These are phyloP conservation scores for Brasilioporus rufonigricans DNA, from an alignment of 768 basidiomycete genomes.

Conservation along the genomic window DNA sequence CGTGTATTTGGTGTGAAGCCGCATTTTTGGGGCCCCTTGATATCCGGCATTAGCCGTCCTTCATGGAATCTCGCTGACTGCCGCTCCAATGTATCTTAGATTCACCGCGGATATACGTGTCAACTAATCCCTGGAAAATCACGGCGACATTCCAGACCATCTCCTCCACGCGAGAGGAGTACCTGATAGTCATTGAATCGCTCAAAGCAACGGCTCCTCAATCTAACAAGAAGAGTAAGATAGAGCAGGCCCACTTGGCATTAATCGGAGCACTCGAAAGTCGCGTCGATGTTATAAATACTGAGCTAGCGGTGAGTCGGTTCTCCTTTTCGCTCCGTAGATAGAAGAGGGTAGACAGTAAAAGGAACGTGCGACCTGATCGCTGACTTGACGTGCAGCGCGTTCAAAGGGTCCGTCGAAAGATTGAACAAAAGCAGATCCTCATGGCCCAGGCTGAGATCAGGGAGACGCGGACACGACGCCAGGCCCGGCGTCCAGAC, in stretches of 20 bases:
- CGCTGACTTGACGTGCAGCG: slow-evolving; percentile 47
- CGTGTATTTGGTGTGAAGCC: slow-evolving; percentile 62
- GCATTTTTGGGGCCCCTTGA: slow-evolving; percentile 42
- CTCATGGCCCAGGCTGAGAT: slow-evolving; percentile 74
- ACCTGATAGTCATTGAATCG: slow-evolving; percentile 58
- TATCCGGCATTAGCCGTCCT: slow-evolving; percentile 37
- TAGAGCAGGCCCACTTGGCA: slow-evolving; percentile 57
- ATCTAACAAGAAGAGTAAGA: slow-evolving; percentile 51
- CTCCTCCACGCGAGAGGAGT: slow-evolving; percentile 73
- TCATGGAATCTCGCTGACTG: slow-evolving; percentile 33
- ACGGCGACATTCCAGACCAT: slow-evolving; percentile 72
- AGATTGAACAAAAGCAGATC: slow-evolving; percentile 63
- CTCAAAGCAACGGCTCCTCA: slow-evolving; percentile 53
- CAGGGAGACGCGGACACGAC: slow-evolving; percentile 75
- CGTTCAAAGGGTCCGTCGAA: slow-evolving; percentile 65
- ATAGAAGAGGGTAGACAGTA: slow-evolving; percentile 11
- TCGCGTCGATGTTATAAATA: slow-evolving; percentile 63
- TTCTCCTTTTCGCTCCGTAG: slow-evolving; percentile 7
- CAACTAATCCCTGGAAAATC: slow-evolving; percentile 90
- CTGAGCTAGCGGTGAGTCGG: slow-evolving; percentile 66
- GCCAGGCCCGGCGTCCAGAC: slow-evolving; percentile 70
- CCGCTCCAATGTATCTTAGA: slow-evolving; percentile 48
- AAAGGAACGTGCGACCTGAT: slow-evolving; percentile 15
- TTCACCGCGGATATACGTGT: slow-evolving; percentile 80
- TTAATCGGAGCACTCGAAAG: slow-evolving; percentile 62